phyloP scores from a whole-genome alignment of 805 yeast genomes.

The Pichia gijzeniarum region DNA sequence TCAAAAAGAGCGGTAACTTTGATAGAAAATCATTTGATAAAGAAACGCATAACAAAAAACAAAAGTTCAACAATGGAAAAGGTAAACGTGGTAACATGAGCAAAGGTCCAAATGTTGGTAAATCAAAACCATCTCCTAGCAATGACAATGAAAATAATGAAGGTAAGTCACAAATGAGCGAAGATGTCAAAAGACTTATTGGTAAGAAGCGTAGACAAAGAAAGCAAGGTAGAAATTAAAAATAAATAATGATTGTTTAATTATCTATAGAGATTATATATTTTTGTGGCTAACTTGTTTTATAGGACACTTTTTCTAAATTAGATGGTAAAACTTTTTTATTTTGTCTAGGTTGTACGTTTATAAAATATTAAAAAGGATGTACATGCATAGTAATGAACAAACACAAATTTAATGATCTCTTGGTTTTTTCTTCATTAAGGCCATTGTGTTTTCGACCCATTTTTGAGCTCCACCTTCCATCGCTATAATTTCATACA shows the following conservation, averaged over 20 bases:
- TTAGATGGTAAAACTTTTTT: neutral
- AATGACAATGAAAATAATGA: conserved; percentile 14
- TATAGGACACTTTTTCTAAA: neutral
- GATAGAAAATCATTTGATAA: conserved; percentile 22
- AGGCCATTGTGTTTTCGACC: conserved; percentile 72
- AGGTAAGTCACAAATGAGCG: conserved; percentile 32
- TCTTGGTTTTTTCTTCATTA: conserved; percentile 67
- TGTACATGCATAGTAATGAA: no score
- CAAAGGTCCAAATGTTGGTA: conserved; percentile 13
- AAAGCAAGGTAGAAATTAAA: conserved; percentile 26
- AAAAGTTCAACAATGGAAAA: conserved; percentile 8
- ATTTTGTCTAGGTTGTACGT: neutral
- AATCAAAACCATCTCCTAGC: neutral
- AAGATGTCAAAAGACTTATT: conserved; percentile 55
- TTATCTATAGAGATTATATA: no score
- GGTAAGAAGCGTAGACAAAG: conserved; percentile 65
- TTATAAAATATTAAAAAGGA: neutral
- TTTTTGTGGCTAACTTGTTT: neutral
- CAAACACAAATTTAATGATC: conserved; percentile 37
- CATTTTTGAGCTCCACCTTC: conserved; percentile 92
- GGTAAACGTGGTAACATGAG: conserved; percentile 15
- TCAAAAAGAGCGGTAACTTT: conserved; percentile 16
- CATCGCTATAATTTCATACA: conserved; percentile 55
- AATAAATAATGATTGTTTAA: neutral
- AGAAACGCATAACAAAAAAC: conserved; percentile 22